Base-by-base conservation (phyloP, 192 early-diverging fungal genomes). In the Coemansia sp. region DNA sequence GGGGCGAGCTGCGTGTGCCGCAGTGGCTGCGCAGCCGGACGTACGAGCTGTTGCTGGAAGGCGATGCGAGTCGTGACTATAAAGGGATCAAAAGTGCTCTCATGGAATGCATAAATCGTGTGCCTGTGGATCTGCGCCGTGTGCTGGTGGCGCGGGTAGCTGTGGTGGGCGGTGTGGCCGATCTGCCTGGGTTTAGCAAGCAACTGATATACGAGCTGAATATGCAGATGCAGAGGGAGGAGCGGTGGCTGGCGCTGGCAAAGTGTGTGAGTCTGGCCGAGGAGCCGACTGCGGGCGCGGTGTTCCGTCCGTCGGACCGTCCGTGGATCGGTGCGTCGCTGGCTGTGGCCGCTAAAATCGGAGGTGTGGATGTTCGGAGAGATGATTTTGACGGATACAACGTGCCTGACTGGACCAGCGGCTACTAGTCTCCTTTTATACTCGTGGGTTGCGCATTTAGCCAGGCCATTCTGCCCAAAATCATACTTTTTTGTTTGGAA, bases 21-120 rank as follows among this genome's bases (percentile, higher is more conserved):
- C 86, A 89, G 0, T 97, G 94, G 94, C 82, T 97, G 5, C 85
- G 92, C 2, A 93, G 91, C 60, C 85, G 91, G 21, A 87, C 90
- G 0, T 82, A 83, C 4, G 95, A 95, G 58, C 84, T 91, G 0
- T 66, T 94, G 42, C 90, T 94, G 71, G 85, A 87, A 26, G 91
- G 91, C 3, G 90, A 93, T 66, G 84, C 67, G 34, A 68, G 83
- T 2, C 37, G 84, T 51, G 87, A 92, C 65, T 82, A 84, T 12
- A 52, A 68, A 15, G 87, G 87, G 34, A 40, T 95, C 4, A 76
- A 83, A 0, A 79, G 81, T 7, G 67, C 80, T 14, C 59, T 90
- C 2, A 52, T 87, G n/a, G 82, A 88, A 52, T 72, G 80, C 22
- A 44, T 94, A 5, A 57, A 75, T 10, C 79, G 82, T 25, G 78